Evolutionary conservation across 192 early-diverging fungal species (phyloP), one percentile per base, ranked within the genome.

Genomic region (Fimicolochytrium jonesii): DNA sequence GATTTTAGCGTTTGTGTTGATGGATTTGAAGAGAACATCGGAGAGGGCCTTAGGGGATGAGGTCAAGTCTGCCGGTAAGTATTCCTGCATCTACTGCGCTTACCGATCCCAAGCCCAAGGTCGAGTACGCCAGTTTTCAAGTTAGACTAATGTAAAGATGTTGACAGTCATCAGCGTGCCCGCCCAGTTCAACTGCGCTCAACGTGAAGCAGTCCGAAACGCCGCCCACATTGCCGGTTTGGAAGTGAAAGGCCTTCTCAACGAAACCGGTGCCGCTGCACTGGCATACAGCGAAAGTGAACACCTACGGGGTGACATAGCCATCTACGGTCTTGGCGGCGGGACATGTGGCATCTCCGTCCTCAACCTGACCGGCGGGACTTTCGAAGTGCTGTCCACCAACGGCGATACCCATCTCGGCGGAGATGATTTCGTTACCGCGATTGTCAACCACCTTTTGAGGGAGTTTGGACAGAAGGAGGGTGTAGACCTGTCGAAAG

Each of bases 11-110:
- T 96, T 93, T 73, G 84, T 95, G n/a, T 83, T 96, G 17, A 83
- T 85, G 67, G 96, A 98, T 79, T 93, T 98, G 92, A 96, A 95
- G 82, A 93, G 96, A 67, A 96, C 92, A 22, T 92, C 95, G 5
- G 79, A 83, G 52, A 55, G 56, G 3, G 78, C 74, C 69, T 52
- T 93, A 30, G 88, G 90, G 55, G 91, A 88, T 73, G 71, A 84
- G 20, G 85, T 88, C 55, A 86, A 90, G 70, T 84, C 92, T 74
- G 91, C 92, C 23, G 92, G 72, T 74, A 28, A 59, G 66, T 25
- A 41, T 51, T 34, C 49, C 32, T 13, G 20, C 17, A 30, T 9
- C 17, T 44, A 52, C 31, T 72, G 3, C 44, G 13, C 13, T 20
- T 47, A 49, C 6, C 15, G 7, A 18, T n/a, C 9, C 37, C 9